These are phyloP conservation scores for Vararia minispora DNA, from an alignment of 768 basidiomycete genomes.

Conservation along the genomic window DNA sequence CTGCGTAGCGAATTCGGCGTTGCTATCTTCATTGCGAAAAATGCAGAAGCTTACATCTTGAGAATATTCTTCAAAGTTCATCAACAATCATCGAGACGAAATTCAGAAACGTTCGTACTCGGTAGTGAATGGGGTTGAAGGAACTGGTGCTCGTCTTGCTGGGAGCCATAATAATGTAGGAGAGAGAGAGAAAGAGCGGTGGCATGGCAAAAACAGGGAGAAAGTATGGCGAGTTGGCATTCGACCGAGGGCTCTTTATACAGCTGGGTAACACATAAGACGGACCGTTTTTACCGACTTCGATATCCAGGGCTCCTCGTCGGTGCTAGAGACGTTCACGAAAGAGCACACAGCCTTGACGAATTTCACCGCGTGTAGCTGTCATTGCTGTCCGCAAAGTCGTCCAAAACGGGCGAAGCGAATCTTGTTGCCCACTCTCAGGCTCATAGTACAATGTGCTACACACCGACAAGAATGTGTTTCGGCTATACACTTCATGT, in stretches of 20 bases:
- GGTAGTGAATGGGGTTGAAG: neutral
- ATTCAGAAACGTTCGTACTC: neutral
- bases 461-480: no score
- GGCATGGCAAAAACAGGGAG: neutral
- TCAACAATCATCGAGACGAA: neutral
- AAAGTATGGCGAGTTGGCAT: neutral
- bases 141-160: neutral
- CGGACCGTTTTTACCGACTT: no score
- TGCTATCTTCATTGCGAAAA: slow-evolving; percentile 3
- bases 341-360: no score
- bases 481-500: no score
- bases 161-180: neutral
- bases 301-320: no score
- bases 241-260: slow-evolving; percentile 1
- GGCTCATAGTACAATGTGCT: no score
- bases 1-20: slow-evolving; percentile 1
- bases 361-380: no score
- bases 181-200: neutral
- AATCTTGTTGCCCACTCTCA: neutral
- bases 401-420: no score
- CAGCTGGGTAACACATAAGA: slow-evolving; percentile 1
- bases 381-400: no score
- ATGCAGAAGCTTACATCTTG: slow-evolving; percentile 2
- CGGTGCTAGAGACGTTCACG: no score
- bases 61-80: neutral